These are phyloP conservation scores for Tephrocybe rancida DNA, from an alignment of 768 basidiomycete genomes.

Conservation along the genomic window DNA sequence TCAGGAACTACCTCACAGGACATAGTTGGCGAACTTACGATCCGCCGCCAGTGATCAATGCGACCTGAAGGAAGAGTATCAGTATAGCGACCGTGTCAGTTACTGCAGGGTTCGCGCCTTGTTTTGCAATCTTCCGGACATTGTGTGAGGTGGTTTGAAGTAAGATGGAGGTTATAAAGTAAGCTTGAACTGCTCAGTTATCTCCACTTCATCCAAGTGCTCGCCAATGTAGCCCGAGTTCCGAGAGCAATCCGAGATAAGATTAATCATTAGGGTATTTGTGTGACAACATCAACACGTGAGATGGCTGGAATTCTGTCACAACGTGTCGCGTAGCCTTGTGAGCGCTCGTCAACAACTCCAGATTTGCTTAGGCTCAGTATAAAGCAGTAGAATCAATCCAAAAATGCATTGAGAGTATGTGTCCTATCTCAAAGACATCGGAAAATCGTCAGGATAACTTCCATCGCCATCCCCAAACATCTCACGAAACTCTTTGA, in stretches of 20 bases:
- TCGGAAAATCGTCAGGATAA: conserved; percentile 43
- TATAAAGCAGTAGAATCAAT: not conserved
- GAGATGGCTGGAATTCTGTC: not conserved
- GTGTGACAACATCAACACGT: not conserved
- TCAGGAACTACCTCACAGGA: conserved; percentile 8
- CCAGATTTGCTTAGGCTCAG: too few relatives aligned
- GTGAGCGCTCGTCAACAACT: not conserved
- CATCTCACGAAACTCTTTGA: conserved; percentile 47
- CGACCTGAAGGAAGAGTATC: conserved; percentile 45
- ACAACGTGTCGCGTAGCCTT: not conserved
- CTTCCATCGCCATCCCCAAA: conserved; percentile 40
- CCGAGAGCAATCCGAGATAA: conserved; percentile 9
- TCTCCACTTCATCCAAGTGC: conserved; percentile 14
- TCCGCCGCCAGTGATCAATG: conserved; percentile 86
- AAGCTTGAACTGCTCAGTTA: not conserved
- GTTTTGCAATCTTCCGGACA: conserved; percentile 70
- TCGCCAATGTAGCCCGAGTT: not conserved
- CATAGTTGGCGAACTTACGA: conserved; percentile 55
- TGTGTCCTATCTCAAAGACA: conserved; percentile 30
- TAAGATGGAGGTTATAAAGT: conserved; percentile 10
- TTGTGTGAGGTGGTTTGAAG: conserved; percentile 25
- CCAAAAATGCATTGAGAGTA: not conserved
- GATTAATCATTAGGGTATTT: not conserved
- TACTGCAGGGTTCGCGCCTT: conserved; percentile 41
- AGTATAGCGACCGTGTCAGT: not conserved